phyloP scores from a whole-genome alignment of 2,329 filamentous ascomycete species.

The Pseudogymnoascus sp. region DNA sequence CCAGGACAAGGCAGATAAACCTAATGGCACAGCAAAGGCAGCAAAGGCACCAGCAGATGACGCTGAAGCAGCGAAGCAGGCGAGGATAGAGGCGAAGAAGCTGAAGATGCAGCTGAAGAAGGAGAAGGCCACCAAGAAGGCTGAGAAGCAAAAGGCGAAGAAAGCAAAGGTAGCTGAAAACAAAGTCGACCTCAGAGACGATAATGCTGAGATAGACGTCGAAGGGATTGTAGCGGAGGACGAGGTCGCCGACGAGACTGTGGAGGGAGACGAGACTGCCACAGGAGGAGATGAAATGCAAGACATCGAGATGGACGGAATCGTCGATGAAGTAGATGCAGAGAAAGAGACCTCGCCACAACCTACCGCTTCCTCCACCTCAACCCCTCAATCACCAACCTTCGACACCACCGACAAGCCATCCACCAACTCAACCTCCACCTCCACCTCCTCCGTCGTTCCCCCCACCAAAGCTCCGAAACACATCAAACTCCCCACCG shows the following conservation, averaged over 20 bases:
- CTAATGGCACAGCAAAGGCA: constrained; percentile 21
- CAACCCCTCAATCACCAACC: constrained; percentile 50
- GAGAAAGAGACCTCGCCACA: constrained; percentile 26
- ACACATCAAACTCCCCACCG: constrained; percentile 58
- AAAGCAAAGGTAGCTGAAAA: constrained; percentile 29
- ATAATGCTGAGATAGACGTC: constrained; percentile 24
- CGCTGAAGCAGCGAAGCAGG: constrained; percentile 26
- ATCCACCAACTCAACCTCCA: constrained; percentile 48
- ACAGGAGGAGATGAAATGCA: constrained; percentile 30
- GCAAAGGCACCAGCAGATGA: constrained; percentile 30
- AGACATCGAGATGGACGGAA: constrained; percentile 40
- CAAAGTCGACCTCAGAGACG: constrained; percentile 26
- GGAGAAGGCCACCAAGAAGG: constrained; percentile 36
- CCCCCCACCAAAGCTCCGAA: constrained; percentile 55
- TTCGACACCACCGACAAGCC: constrained; percentile 46
- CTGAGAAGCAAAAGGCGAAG: constrained; percentile 35
- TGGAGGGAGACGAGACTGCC: constrained; percentile 22
- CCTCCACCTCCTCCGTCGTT: constrained; percentile 62
- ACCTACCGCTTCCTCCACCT: constrained; percentile 34
- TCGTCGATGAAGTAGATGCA: constrained; percentile 41
- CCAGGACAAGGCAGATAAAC: constrained; percentile 31
- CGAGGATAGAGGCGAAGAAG: constrained; percentile 19
- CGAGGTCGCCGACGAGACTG: constrained; percentile 22
- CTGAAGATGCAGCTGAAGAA: constrained; percentile 29
- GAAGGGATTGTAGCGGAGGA: constrained; percentile 14